phyloP scores from a whole-genome alignment of 768 basidiomycete species.

The Omphalotus guepiniiformis region DNA sequence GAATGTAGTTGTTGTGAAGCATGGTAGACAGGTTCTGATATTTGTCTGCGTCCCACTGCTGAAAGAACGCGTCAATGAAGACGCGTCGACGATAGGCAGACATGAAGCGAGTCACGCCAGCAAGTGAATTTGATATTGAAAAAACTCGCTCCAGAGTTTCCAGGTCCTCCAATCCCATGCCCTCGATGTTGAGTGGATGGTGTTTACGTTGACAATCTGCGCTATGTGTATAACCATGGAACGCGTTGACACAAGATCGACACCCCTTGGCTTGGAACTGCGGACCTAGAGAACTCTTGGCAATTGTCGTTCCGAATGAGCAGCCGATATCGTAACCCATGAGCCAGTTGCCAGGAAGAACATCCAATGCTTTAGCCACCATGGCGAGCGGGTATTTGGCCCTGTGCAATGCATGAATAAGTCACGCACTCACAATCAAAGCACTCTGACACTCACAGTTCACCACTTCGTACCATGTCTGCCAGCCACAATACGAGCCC shows the following conservation, averaged over 20 bases:
- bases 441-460: conserved; percentile 24
- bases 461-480: conserved; percentile 32
- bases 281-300: conserved; percentile 12
- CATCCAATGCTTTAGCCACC: conserved; percentile 19
- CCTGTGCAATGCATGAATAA: conserved; percentile 13
- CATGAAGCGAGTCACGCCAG: conserved; percentile 21
- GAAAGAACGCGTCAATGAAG: conserved; percentile 29
- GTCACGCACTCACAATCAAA: background rate
- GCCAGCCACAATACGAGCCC: no score
- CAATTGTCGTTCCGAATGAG: conserved; percentile 15
- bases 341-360: conserved; percentile 10
- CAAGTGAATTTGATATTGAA: conserved; percentile 26
- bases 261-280: conserved; percentile 3
- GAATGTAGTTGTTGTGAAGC: conserved; percentile 24
- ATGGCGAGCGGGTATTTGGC: conserved; percentile 25
- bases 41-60: conserved; percentile 31
- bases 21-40: conserved; percentile 23
- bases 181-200: conserved; percentile 25
- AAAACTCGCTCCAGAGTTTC: conserved; percentile 29
- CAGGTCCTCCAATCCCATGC: conserved; percentile 32
- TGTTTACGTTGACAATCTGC: conserved; percentile 26
- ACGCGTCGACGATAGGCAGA: conserved; percentile 22
- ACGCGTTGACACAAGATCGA: conserved; percentile 21
- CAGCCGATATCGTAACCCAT: conserved; percentile 27
- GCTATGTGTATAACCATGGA: conserved; percentile 33